phyloP scores from a whole-genome alignment of 176 grass and related monocot genomes.

The Elymus sibiricus region DNA sequence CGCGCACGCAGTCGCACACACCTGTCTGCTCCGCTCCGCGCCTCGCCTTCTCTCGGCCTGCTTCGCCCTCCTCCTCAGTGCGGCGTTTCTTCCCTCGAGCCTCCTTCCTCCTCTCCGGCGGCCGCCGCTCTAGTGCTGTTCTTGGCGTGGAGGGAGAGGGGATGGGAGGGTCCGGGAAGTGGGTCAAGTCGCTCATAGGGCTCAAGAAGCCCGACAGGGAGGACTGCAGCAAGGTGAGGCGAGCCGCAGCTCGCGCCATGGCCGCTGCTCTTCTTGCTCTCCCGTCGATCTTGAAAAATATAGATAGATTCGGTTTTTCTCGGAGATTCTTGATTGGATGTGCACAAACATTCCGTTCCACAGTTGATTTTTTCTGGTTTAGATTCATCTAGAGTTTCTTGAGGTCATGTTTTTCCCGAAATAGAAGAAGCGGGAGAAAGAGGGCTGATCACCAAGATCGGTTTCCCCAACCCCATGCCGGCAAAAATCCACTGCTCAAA shows the following conservation, averaged over 20 bases:
- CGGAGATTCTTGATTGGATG: neutral
- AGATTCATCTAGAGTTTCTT: neutral
- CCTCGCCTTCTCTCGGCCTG: neutral
- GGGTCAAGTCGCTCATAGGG: constrained; percentile 80
- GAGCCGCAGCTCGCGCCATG: neutral
- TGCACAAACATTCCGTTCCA: neutral
- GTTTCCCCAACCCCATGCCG: neutral
- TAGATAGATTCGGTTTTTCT: neutral
- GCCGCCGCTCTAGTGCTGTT: neutral
- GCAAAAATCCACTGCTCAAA: neutral
- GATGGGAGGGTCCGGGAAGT: constrained; percentile 80
- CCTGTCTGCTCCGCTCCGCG: neutral
- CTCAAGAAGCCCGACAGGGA: constrained; percentile 83
- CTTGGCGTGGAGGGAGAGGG: neutral
- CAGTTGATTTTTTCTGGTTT: neutral
- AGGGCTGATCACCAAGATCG: neutral
- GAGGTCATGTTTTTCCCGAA: neutral
- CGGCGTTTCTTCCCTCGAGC: neutral
- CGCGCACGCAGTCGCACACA: constrained; percentile 15
- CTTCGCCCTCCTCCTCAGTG: neutral
- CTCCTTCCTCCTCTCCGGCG: neutral
- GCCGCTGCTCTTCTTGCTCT: neutral
- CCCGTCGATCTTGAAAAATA: neutral
- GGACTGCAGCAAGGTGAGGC: constrained; percentile 59
- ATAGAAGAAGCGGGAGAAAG: neutral